These are phyloP conservation scores for Schizochytrium sp. DNA, from an alignment of 108 stramenopile genomes.

Conservation along the genomic window DNA sequence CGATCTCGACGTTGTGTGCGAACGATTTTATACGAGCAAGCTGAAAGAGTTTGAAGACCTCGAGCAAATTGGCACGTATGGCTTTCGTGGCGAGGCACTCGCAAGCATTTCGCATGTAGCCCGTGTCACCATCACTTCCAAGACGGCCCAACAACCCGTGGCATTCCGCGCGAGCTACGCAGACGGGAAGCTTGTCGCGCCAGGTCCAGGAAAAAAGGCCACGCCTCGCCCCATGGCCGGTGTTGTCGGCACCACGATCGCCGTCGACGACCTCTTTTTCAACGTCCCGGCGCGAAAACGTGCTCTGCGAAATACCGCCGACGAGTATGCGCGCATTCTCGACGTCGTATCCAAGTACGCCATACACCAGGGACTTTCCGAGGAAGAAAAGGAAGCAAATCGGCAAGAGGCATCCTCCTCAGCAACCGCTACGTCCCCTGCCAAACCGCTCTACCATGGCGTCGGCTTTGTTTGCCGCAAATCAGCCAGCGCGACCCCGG, in stretches of 20 bases:
- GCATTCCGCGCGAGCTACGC: slow-evolving; percentile 63
- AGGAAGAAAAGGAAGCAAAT: neutral
- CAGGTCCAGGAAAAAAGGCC: neutral
- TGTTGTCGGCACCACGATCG: slow-evolving; percentile 72
- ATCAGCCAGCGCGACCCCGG: slow-evolving; percentile 8
- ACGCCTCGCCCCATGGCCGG: slow-evolving; percentile 75
- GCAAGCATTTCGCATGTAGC: slow-evolving; percentile 56
- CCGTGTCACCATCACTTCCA: slow-evolving; percentile 39
- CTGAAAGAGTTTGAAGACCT: slow-evolving; percentile 73
- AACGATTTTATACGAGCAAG: slow-evolving; percentile 91
- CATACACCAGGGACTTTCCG: slow-evolving; percentile 58
- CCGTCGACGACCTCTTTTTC: slow-evolving; percentile 86
- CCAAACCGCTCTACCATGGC: slow-evolving; percentile 28
- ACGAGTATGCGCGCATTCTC: slow-evolving; percentile 74
- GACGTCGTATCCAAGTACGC: slow-evolving; percentile 77
- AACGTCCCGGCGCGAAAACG: slow-evolving; percentile 76
- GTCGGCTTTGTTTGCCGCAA: slow-evolving; percentile 79
- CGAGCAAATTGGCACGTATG: slow-evolving; percentile 69
- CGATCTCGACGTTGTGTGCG: slow-evolving; percentile 75
- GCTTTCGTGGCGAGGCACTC: slow-evolving; percentile 93
- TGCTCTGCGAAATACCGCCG: slow-evolving; percentile 61
- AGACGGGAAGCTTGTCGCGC: slow-evolving; percentile 55
- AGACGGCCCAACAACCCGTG: slow-evolving; percentile 15
- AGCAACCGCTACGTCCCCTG: neutral
- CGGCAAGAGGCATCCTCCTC: neutral